A percentile compares a stretch with the other conserved stretches of the same genome.
These are phyloP conservation scores for Sporodiniella umbellata DNA, from an alignment of 371 early-diverging fungal genomes.

Conservation along the genomic window DNA sequence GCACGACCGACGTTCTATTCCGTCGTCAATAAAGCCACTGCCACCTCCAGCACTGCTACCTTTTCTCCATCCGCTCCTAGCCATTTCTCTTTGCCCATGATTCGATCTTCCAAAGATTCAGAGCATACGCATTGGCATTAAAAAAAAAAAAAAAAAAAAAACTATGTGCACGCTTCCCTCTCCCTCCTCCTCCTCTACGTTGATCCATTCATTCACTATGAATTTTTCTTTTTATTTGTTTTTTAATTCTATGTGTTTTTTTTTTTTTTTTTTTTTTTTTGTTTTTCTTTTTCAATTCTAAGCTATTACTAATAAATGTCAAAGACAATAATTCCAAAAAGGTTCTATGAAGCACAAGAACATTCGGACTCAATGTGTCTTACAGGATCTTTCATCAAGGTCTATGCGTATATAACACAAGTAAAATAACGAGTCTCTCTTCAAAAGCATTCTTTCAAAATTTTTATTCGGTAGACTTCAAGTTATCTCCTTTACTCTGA, in stretches of 20 bases:
- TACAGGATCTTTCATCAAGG: slow-evolving; percentile 15
- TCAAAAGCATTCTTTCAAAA: slow-evolving; percentile 10
- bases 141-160: not conserved
- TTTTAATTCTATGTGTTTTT: slow-evolving; percentile 1
- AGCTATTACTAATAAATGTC: slow-evolving; percentile 3
- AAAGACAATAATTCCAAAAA: slow-evolving; percentile 27
- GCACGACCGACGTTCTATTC: too few relatives aligned
- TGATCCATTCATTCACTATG: not conserved
- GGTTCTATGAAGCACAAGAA: slow-evolving; percentile 18
- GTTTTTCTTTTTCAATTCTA: not conserved
- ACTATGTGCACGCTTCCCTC: not conserved
- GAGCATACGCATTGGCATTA: slow-evolving; percentile 12
- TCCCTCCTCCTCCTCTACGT: not conserved
- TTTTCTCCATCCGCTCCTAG: not conserved
- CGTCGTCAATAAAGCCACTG: too few relatives aligned
- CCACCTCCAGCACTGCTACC: too few relatives aligned
- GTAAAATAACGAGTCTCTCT: slow-evolving; percentile 23
- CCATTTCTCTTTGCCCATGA: slow-evolving; percentile 20
- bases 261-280: not conserved
- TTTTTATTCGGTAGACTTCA: slow-evolving; percentile 22
- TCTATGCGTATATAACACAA: slow-evolving; percentile 3
- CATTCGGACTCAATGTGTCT: slow-evolving; percentile 27
- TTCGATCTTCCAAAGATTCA: slow-evolving; percentile 16
- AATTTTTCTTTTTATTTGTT: not conserved
- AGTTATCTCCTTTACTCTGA: slow-evolving; percentile 22